phyloP scores from a whole-genome alignment of 2,329 filamentous ascomycete genomes.

The Ilyonectria mors-panacis region DNA sequence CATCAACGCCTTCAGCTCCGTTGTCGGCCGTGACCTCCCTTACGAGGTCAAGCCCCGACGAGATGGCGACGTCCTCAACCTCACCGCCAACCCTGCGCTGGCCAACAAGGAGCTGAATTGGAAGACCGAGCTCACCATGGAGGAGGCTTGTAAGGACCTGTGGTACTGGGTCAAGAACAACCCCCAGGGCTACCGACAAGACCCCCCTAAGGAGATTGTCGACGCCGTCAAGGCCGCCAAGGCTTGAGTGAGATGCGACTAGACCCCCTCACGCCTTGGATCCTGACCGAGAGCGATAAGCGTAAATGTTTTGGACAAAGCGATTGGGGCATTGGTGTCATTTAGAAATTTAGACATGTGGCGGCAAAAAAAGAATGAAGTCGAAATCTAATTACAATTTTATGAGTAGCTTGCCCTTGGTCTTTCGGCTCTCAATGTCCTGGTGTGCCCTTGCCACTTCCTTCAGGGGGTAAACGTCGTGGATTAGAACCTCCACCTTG shows the following conservation, averaged over 20 bases:
- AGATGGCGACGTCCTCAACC: conserved; percentile 91
- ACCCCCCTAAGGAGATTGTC: conserved; percentile 87
- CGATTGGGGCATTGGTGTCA: conserved; percentile 40
- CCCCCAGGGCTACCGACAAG: conserved; percentile 92
- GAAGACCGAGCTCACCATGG: conserved; percentile 92
- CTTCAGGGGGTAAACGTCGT: conserved; percentile 82
- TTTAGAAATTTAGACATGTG: conserved; percentile 44
- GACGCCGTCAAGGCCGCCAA: conserved; percentile 69
- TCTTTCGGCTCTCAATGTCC: conserved; percentile 86
- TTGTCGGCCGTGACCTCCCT: conserved; percentile 86
- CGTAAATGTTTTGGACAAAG: conserved; percentile 40
- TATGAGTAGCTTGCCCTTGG: conserved; percentile 86
- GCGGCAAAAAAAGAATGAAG: conserved; percentile 34
- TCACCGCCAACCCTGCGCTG: conserved; percentile 90
- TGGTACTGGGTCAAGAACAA: conserved; percentile 99
- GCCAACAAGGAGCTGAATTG: conserved; percentile 92
- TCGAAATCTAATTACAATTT: conserved; percentile 65
- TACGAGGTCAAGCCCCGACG: conserved; percentile 90
- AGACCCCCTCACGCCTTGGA: conserved; percentile 35
- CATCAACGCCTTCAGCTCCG: conserved; percentile 91
- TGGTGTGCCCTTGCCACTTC: conserved; percentile 80
- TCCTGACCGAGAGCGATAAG: conserved; percentile 28
- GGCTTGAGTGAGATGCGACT: conserved; percentile 41
- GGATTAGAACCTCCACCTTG: conserved; percentile 80
- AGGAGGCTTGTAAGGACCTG: conserved; percentile 93